Conservation (phyloP, 495 filamentous ascomycete genomes). For the Clohesyomyces aquaticus region DNA sequence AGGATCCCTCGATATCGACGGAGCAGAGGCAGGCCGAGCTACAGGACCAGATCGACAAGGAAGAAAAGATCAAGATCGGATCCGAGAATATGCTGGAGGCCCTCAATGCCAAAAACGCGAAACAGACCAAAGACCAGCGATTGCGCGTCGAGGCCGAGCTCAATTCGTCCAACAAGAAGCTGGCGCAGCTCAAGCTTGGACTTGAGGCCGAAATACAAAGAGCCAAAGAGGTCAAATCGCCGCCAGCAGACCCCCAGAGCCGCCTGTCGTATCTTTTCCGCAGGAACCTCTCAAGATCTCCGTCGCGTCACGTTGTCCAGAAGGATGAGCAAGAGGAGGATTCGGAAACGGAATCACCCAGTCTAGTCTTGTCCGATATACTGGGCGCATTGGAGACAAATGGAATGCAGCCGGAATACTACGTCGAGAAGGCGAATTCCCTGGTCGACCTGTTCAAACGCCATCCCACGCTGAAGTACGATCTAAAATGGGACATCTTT, state of each 20-base stretch:
- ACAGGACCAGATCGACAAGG: slow-evolving; percentile 82
- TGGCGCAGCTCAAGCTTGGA: slow-evolving; percentile 77
- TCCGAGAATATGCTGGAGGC: slow-evolving; percentile 98
- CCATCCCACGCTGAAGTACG: slow-evolving; percentile 91
- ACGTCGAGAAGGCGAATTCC: slow-evolving; percentile 87
- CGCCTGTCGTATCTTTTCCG: slow-evolving; percentile 73
- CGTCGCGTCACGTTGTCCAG: slow-evolving; percentile 37
- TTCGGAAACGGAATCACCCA: slow-evolving; percentile 71
- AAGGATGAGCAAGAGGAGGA: slow-evolving; percentile 65
- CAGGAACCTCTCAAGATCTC: slow-evolving; percentile 41
- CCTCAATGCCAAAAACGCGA: slow-evolving; percentile 89
- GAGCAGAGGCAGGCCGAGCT: slow-evolving; percentile 77
- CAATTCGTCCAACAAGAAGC: slow-evolving; percentile 85
- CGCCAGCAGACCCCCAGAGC: slow-evolving; percentile 61
- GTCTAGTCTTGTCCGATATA: slow-evolving; percentile 83
- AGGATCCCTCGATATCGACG: slow-evolving; percentile 59
- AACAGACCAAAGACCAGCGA: slow-evolving; percentile 91
- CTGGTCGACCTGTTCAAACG: slow-evolving; percentile 91
- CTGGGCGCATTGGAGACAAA: slow-evolving; percentile 84
- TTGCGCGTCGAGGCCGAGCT: slow-evolving; percentile 86
- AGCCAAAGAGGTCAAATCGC: slow-evolving; percentile 55
- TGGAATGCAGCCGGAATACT: slow-evolving; percentile 89
- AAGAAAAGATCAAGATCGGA: slow-evolving; percentile 95
- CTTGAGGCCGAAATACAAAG: slow-evolving; percentile 73
- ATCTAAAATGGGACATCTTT: slow-evolving; percentile 92